Evolutionary conservation across 805 yeast genomes (phyloP).

Genomic region (Scheffersomyces spartinae): DNA sequence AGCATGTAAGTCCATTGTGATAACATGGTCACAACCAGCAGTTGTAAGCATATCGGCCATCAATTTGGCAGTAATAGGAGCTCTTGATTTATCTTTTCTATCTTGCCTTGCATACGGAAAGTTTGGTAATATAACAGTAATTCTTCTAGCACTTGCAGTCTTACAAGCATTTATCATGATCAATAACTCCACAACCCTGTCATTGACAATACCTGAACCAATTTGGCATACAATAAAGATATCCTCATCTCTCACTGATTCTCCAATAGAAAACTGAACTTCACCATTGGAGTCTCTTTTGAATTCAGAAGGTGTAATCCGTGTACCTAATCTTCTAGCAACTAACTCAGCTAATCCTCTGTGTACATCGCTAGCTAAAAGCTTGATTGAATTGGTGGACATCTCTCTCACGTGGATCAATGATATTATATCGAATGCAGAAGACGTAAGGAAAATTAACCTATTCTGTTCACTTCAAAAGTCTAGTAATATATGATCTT

Average conservation of each 20-base stretch:
- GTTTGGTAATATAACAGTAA: constrained; percentile 74
- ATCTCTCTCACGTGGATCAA: constrained; percentile 17
- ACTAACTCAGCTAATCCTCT: constrained; percentile 61
- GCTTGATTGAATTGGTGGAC: constrained; percentile 64
- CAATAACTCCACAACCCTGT: constrained; percentile 59
- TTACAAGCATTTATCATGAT: constrained; percentile 77
- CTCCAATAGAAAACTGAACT: constrained; percentile 66
- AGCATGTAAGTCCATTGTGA: constrained; percentile 84
- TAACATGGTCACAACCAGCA: constrained; percentile 79
- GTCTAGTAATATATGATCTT: too few relatives aligned
- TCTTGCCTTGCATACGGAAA: constrained; percentile 88
- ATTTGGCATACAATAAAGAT: constrained; percentile 70
- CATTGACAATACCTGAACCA: constrained; percentile 70
- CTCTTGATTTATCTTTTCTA: constrained; percentile 74
- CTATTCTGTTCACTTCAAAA: too few relatives aligned
- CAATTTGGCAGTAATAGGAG: constrained; percentile 76
- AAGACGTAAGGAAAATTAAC: too few relatives aligned
- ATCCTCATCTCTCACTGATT: constrained; percentile 78
- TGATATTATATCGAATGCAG: too few relatives aligned
- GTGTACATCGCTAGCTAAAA: constrained; percentile 59
- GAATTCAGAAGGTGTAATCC: constrained; percentile 49
- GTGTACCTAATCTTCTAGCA: constrained; percentile 47
- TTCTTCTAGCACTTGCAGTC: constrained; percentile 72
- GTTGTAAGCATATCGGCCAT: constrained; percentile 76
- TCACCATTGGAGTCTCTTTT: constrained; percentile 64